A percentile compares a stretch with the other conserved stretches of the same genome.
Conservation (phyloP, 495 filamentous ascomycete genomes). For the Emericellopsis terricola region DNA sequence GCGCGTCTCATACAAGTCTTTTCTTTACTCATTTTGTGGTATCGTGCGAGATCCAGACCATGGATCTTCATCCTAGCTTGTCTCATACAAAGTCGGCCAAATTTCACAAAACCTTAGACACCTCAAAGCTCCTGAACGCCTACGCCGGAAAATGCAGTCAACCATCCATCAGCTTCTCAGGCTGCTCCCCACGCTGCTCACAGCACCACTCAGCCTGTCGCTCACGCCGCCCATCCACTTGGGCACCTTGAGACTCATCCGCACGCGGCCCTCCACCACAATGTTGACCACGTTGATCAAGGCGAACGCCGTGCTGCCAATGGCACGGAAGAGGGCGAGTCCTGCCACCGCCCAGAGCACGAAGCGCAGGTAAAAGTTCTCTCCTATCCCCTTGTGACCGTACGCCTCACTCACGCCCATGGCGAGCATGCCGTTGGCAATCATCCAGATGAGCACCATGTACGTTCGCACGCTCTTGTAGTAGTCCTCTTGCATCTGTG, state of each 20-base stretch:
- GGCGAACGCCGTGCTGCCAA: constrained; percentile 67
- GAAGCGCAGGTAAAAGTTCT: constrained; percentile 83
- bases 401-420: constrained; percentile 93
- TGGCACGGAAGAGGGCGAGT: constrained; percentile 64
- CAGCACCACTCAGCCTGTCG: constrained; percentile 18
- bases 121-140: too few relatives aligned
- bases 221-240: constrained; percentile 28
- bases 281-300: constrained; percentile 67
- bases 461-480: constrained; percentile 96
- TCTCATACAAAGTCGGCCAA: too few relatives aligned
- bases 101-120: too few relatives aligned
- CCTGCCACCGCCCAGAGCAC: constrained; percentile 85
- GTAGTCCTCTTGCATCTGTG: constrained; percentile 91
- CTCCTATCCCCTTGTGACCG: constrained; percentile 41
- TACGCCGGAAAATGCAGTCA: too few relatives aligned
- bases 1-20: too few relatives aligned
- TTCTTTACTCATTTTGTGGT: too few relatives aligned
- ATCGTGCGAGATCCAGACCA: too few relatives aligned
- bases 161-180: constrained; percentile 2
- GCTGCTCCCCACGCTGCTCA: constrained; percentile 22
- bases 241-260: constrained; percentile 33
- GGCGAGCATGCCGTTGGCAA: constrained; percentile 75
- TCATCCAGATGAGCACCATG: constrained; percentile 96
- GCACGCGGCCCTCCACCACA: constrained; percentile 70
- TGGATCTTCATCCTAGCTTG: too few relatives aligned